These are phyloP conservation scores for Rhizopus delemar DNA, from an alignment of 371 early-diverging fungal species.

Conservation along the genomic window DNA sequence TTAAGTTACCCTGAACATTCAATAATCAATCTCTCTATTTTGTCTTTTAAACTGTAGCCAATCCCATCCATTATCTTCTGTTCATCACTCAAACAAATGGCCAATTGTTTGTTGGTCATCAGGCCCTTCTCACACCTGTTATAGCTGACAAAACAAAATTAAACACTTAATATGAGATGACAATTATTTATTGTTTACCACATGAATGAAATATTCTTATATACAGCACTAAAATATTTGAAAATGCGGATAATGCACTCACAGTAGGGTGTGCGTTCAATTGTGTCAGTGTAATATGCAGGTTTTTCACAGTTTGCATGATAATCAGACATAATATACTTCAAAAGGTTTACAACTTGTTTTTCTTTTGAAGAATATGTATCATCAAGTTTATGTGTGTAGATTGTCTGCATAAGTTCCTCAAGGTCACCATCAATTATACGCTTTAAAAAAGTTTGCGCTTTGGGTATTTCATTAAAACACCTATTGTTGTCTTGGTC, in stretches of 20 bases:
- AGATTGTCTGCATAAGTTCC: slow-evolving; percentile 2
- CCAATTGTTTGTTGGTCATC: slow-evolving; percentile 16
- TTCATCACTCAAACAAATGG: slow-evolving; percentile 12
- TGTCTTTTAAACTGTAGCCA: slow-evolving; percentile 15
- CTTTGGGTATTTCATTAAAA: slow-evolving; percentile 4
- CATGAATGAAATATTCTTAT: slow-evolving; percentile 21
- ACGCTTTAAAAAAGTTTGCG: background rate
- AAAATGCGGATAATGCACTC: slow-evolving; percentile 24
- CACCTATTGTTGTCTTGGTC: slow-evolving; percentile 7
- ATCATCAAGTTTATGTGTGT: slow-evolving; percentile 2
- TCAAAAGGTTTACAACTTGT: slow-evolving; percentile 5
- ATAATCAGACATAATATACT: slow-evolving; percentile 18
- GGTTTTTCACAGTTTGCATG: slow-evolving; percentile 25
- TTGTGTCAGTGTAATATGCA: slow-evolving; percentile 5
- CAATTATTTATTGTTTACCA: slow-evolving; percentile 20
- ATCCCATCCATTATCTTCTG: slow-evolving; percentile 23
- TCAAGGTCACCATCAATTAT: slow-evolving; percentile 2
- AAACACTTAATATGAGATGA: background rate
- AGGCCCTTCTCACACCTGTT: slow-evolving; percentile 21
- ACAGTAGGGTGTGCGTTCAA: slow-evolving; percentile 23
- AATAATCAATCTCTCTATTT: slow-evolving; percentile 11
- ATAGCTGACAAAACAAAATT: slow-evolving; percentile 5
- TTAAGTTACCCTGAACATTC: slow-evolving; percentile 21
- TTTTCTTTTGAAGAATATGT: slow-evolving; percentile 7
- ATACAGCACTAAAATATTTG: slow-evolving; percentile 29